Percentiles rank a stretch among this genome's conserved stretches.
Conservation (phyloP, 106 monocot species). For the Acorus gramineus region DNA sequence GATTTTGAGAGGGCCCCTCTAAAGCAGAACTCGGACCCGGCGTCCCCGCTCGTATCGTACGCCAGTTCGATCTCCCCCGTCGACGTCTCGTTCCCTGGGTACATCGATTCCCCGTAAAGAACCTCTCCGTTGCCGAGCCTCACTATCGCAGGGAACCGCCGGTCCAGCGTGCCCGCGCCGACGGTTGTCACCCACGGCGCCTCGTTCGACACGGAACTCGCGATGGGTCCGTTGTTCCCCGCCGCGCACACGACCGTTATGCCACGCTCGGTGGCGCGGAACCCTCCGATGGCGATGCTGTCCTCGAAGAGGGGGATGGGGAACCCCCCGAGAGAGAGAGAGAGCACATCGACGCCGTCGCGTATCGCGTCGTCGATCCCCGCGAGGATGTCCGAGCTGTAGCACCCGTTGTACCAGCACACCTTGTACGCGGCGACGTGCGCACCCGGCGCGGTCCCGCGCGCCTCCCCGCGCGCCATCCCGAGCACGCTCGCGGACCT, state of each 20-base stretch:
- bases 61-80: constrained; percentile 46
- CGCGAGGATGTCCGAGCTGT: constrained; percentile 87
- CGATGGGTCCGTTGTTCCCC: constrained; percentile 67
- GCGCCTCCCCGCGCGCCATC: constrained; percentile 36
- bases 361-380: constrained; percentile 77
- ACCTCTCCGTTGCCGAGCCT: constrained; percentile 38
- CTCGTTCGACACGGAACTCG: constrained; percentile 64
- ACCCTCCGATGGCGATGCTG: constrained; percentile 79
- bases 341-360: constrained; percentile 76
- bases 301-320: constrained; percentile 74
- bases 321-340: constrained; percentile 78
- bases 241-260: constrained; percentile 68
- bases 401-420: constrained; percentile 87
- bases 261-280: constrained; percentile 51
- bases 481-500: constrained; percentile 46
- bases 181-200: constrained; percentile 86
- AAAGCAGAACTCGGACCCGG: constrained; percentile 53
- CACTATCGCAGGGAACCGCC: constrained; percentile 61
- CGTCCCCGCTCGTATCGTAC: constrained; percentile 27
- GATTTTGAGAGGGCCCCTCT: constrained; percentile 35
- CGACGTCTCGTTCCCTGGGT: constrained; percentile 43
- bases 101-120: constrained; percentile 80
- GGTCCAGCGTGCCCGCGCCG: constrained; percentile 67
- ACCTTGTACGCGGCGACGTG: constrained; percentile 85
- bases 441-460: constrained; percentile 57